These are phyloP conservation scores for Sugiyamaella floridensis DNA, from an alignment of 805 yeast species.

Conservation along the genomic window DNA sequence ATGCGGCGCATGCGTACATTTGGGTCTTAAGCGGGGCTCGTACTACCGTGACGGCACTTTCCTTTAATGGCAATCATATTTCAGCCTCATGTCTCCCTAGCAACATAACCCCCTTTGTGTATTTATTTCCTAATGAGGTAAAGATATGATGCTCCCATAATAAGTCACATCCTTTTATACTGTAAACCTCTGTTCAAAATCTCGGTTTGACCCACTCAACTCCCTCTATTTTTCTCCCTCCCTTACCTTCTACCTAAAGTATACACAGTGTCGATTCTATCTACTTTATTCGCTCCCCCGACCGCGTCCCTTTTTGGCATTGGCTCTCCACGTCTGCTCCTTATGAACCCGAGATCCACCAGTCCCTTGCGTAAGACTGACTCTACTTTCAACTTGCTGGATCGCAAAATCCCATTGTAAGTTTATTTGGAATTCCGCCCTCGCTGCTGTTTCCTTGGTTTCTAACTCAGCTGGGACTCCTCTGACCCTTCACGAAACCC, in stretches of 20 bases:
- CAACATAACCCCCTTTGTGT: neutral
- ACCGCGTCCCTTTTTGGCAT: neutral
- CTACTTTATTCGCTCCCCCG: neutral
- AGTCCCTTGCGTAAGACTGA: slow-evolving; percentile 16
- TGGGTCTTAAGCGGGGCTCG: neutral
- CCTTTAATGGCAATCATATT: neutral
- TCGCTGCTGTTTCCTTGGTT: slow-evolving; percentile 7
- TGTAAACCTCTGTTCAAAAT: neutral
- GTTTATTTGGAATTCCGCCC: neutral
- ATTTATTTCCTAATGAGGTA: neutral
- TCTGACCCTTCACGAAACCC: slow-evolving; percentile 37
- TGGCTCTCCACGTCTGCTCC: neutral
- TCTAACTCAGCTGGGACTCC: slow-evolving; percentile 34
- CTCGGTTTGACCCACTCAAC: neutral
- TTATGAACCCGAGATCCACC: slow-evolving; percentile 8
- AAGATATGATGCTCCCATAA: neutral
- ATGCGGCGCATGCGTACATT: neutral
- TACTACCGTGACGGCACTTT: neutral
- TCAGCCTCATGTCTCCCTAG: neutral
- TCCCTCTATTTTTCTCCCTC: no score
- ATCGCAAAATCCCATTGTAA: slow-evolving; percentile 14
- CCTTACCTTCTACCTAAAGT: neutral
- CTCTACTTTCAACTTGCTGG: slow-evolving; percentile 20
- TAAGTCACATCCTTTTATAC: neutral
- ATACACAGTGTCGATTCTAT: neutral